Evolutionary conservation across 495 filamentous ascomycete species (phyloP).

Genomic region (Aspergillus campestris): DNA sequence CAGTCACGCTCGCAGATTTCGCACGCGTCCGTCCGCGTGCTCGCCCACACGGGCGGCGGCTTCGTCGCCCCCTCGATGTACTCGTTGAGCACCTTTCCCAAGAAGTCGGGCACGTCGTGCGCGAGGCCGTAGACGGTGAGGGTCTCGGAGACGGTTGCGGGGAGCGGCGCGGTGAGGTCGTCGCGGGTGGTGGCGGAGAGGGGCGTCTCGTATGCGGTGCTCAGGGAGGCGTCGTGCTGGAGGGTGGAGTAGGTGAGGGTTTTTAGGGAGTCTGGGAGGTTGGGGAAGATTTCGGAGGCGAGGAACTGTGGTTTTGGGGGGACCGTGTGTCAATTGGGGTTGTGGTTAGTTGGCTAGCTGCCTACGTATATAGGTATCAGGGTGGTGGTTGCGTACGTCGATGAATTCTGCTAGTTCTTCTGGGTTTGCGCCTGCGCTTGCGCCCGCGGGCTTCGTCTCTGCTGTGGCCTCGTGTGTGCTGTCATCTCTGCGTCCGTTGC

Average conservation of each 20-base stretch:
- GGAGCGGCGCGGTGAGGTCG: conserved; percentile 34
- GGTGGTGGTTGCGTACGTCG: conserved; percentile 35
- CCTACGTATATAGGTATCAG: too few relatives aligned
- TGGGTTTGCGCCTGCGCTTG: conserved; percentile 31
- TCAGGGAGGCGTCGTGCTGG: conserved; percentile 39
- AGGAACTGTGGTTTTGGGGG: conserved; percentile 48
- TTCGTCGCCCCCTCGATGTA: conserved; percentile 48
- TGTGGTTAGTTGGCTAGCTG: not conserved
- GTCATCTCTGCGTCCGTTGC: conserved; percentile 1
- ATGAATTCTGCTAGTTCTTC: conserved; percentile 71
- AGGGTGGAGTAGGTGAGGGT: conserved; percentile 50
- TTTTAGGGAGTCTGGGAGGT: conserved; percentile 52
- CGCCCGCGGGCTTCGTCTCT: not conserved
- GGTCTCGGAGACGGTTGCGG: conserved; percentile 47
- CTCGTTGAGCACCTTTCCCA: conserved; percentile 50
- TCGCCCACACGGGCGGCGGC: conserved; percentile 51
- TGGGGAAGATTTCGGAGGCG: conserved; percentile 55
- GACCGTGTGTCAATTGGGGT: not conserved
- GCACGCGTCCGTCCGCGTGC: conserved; percentile 52
- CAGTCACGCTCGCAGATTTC: conserved; percentile 76
- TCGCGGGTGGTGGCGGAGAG: conserved; percentile 37
- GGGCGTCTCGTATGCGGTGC: conserved; percentile 41
- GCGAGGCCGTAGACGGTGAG: conserved; percentile 54
- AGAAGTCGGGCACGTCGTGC: conserved; percentile 43
- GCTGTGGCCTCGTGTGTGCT: conserved; percentile 9